Conservation (phyloP, 345 rosid species). For the Camelina sativa region DNA sequence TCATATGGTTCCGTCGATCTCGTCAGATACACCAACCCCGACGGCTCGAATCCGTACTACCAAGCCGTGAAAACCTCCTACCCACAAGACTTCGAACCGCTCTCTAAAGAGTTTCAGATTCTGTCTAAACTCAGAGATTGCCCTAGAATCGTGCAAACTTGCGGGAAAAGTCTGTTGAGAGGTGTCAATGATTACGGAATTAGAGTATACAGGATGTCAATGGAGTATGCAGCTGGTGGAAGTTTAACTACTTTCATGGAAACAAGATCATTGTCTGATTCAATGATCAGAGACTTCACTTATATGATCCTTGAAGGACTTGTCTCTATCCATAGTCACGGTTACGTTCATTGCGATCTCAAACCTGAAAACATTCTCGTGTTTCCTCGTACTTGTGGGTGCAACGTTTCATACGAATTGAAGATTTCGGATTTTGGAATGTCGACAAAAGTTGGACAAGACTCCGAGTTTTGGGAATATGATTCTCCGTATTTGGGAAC, state of each 20-base stretch:
- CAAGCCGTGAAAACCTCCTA: conserved; percentile 22
- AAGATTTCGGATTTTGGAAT: conserved; percentile 29
- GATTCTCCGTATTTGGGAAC: conserved; percentile 24
- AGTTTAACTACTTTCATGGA: conserved; percentile 25
- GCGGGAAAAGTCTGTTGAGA: neutral
- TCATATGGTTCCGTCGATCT: conserved; percentile 35
- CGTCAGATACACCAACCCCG: neutral
- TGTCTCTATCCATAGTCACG: conserved; percentile 12
- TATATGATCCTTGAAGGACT: conserved; percentile 39
- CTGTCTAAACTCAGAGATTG: conserved; percentile 21
- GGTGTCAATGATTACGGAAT: neutral
- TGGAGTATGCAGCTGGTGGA: conserved; percentile 42
- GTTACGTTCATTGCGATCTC: conserved; percentile 42
- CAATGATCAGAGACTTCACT: conserved; percentile 31
- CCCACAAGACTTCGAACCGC: conserved; percentile 14
- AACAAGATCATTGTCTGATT: neutral
- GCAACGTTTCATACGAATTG: neutral
- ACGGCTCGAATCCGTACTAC: conserved; percentile 16
- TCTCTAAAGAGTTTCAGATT: conserved; percentile 32
- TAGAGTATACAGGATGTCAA: conserved; percentile 23
- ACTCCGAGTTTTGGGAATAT: neutral
- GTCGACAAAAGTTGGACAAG: conserved; percentile 7
- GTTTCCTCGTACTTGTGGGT: conserved; percentile 17
- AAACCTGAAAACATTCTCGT: conserved; percentile 33
- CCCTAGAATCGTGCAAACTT: conserved; percentile 18